These are phyloP conservation scores for Alternaria sp. DNA, from an alignment of 2,329 filamentous ascomycete genomes.

Conservation along the genomic window DNA sequence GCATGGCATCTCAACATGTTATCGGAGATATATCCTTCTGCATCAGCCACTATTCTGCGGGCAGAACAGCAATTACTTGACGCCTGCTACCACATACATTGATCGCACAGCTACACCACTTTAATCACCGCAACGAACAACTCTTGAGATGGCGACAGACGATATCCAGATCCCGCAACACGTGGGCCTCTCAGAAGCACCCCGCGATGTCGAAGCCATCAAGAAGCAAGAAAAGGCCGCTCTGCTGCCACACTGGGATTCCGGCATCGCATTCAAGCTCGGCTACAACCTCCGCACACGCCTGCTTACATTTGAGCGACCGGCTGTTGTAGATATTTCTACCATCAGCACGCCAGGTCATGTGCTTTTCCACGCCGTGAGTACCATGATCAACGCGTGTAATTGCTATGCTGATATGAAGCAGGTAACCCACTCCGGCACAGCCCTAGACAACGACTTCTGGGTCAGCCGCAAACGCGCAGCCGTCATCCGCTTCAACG, in stretches of 20 bases:
- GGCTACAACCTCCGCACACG: slow-evolving; percentile 67
- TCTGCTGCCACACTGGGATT: slow-evolving; percentile 61
- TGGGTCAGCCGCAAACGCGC: slow-evolving; percentile 72
- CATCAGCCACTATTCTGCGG: background rate
- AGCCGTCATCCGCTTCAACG: slow-evolving; percentile 72
- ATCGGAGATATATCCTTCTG: background rate
- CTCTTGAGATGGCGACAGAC: slow-evolving; percentile 7
- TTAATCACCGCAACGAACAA: background rate
- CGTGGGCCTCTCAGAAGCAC: slow-evolving; percentile 26
- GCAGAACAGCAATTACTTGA: background rate
- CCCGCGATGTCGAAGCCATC: slow-evolving; percentile 46
- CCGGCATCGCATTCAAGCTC: slow-evolving; percentile 66
- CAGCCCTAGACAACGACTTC: slow-evolving; percentile 71
- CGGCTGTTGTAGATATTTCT: slow-evolving; percentile 69
- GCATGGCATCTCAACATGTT: background rate
- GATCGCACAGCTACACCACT: background rate
- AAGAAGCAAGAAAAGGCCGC: slow-evolving; percentile 49
- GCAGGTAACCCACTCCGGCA: slow-evolving; percentile 64
- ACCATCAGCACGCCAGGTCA: slow-evolving; percentile 60
- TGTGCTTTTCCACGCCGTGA: slow-evolving; percentile 70
- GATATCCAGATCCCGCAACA: slow-evolving; percentile 30
- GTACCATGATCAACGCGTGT: background rate
- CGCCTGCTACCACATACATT: background rate
- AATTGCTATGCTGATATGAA: background rate
- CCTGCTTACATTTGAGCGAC: slow-evolving; percentile 59